These are phyloP conservation scores for Xylaria longipes DNA, from an alignment of 495 filamentous ascomycete species.

Conservation along the genomic window DNA sequence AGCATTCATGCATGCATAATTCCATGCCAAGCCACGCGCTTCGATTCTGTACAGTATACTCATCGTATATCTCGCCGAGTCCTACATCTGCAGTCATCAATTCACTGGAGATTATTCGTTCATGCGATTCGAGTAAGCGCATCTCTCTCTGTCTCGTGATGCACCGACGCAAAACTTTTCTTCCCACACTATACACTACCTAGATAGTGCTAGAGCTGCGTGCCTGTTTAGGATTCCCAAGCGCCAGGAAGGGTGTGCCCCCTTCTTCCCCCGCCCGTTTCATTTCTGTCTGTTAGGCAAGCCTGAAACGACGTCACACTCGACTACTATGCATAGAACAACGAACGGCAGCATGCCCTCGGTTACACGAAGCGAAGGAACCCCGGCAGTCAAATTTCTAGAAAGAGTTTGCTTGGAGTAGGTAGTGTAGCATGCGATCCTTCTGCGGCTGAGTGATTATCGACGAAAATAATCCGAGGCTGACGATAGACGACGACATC, in stretches of 20 bases:
- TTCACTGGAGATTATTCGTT: conserved; percentile 16
- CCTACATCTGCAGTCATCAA: conserved; percentile 27
- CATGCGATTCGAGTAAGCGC: conserved; percentile 19
- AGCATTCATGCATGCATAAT: conserved; percentile 22
- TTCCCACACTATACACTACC: background rate
- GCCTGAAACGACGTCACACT: conserved; percentile 26
- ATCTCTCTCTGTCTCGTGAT: background rate
- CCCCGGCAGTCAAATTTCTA: conserved; percentile 17
- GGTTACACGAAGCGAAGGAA: conserved; percentile 19
- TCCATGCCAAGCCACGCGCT: conserved; percentile 8
- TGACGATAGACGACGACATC: conserved; percentile 8
- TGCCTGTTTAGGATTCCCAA: background rate
- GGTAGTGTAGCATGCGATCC: conserved; percentile 9
- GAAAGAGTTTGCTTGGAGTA: conserved; percentile 9
- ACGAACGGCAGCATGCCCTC: conserved; percentile 11
- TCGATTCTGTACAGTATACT: background rate
- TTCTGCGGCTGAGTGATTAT: conserved; percentile 15
- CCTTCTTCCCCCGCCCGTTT: conserved; percentile 15
- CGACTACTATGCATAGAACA: conserved; percentile 22
- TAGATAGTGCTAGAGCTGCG: background rate
- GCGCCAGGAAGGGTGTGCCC: conserved; percentile 1
- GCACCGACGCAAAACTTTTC: background rate
- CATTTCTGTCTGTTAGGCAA: conserved; percentile 23
- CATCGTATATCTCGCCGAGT: conserved; percentile 21
- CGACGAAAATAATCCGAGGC: conserved; percentile 14